Evolutionary conservation across 2,329 filamentous ascomycete genomes (phyloP), one percentile per base, ranked within the genome.

Genomic region (Coleophoma cylindrospora): DNA sequence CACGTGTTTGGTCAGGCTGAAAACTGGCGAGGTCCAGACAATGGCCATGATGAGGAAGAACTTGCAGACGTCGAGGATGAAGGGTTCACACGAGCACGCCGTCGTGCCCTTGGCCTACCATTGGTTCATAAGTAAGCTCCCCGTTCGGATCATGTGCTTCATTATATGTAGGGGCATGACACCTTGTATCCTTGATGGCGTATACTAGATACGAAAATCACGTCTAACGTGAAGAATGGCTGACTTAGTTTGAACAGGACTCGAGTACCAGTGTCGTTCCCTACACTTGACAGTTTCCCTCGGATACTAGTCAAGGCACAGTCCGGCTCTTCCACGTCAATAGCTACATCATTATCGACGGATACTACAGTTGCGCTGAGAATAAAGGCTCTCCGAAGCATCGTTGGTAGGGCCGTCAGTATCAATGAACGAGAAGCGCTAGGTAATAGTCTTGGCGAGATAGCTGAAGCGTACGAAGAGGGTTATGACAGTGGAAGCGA

Each of bases 381-480:
- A 34, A 73, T 96, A 43, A 86, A 85, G 62, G 67, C 70, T 2
- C 69, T 95, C 27, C 82, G 87, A 57, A 71, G 76, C 19, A 74
- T 86, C 12, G 83, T 87, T 12, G 70, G 79, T 14, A 79, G 84
- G 54, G 75, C 80, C 11, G 74, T 91, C 14, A 74, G 76, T 0
- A 60, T 92, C 3, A 89, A 95, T 52, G 91, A 97, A 62, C 79
- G 92, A 40, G 94, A 99, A 68, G 75, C 76, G 2, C 74, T 97
- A n/a, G 81, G 83, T 43, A 94, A 95, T 63, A 84, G 87, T 12
- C 74, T 99, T 37, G 83, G 87, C 21, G 86, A 88, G 52, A 84
- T 97, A 61, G 86, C 87, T 1, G 91, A 96, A 62, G 88, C 88
- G 52, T 97, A 96, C 66, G 84, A 89, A 58, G 89, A 94, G 54